Base-by-base conservation (phyloP, 108 stramenopile genomes). In the Skeletonema menzelii region DNA sequence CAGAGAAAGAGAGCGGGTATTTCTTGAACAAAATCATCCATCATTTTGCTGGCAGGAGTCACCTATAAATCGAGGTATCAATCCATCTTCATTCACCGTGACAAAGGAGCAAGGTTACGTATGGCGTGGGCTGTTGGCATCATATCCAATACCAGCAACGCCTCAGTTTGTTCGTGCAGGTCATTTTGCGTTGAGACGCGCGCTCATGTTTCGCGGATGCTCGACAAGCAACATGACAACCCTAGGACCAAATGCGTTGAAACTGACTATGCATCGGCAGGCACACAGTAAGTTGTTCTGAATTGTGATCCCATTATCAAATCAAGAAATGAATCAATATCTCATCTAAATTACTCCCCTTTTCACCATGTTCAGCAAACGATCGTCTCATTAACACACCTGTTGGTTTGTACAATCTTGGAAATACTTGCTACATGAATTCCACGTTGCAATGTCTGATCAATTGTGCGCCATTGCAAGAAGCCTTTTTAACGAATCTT, bases 341-440 rank as follows among this genome's bases (percentile, higher is more conserved):
- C 46, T 56, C 30, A 60, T 74, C 19, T 28, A 0, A 73, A 8
- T 56, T 22, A 22, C 76, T 53, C 66, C 59, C 37, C 64, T 73
- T 14, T 42, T 53, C 0, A 62, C 71, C 38, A 56, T 27, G 22
- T 53, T 46, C 59, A 75, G 73, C 49, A 27, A 69, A 57, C 55
- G 26, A 73, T 42, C 78, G 55, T 20, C 64, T 60, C 46, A 84
- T 91, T 28, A 22, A 27, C 19, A 76, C 79, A 35, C 90, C 90
- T 17, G 88, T 93, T 30, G 96, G 96, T 11, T 88, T 94, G 69
- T 95, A 86, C 70, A 95, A 95, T 63, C 80, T 94, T 26, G 96
- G 96, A 3, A 92, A 94, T 72, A 95, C 93, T 24, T 96, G 96
- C 82, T 96, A 82, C 72, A 89, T 91, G 79, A 93, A 72, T 76